Conservation (phyloP, 129 eudicot species). For the Erigeron canadensis region DNA sequence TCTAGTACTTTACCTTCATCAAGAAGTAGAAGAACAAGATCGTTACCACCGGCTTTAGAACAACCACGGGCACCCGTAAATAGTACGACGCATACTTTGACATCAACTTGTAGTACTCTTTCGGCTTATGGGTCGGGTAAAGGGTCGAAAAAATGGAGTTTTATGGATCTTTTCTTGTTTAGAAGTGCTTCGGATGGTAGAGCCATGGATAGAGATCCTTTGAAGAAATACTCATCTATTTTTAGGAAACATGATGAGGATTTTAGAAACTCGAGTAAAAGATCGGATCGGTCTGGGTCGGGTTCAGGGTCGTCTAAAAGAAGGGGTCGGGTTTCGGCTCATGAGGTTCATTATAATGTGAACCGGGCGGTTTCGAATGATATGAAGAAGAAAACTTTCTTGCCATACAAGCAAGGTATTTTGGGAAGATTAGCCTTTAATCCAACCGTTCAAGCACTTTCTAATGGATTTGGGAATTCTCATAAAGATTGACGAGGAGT, state of each 20-base stretch:
- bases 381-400: constrained; percentile 77
- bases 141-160: constrained; percentile 58
- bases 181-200: constrained; percentile 93
- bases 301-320: constrained; percentile 42
- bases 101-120: constrained; percentile 21
- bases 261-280: constrained; percentile 33
- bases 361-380: constrained; percentile 77
- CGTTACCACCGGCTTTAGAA: constrained; percentile 66
- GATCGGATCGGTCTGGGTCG: constrained; percentile 34
- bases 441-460: constrained; percentile 69
- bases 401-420: constrained; percentile 93
- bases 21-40: constrained; percentile 60
- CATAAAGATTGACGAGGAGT: constrained; percentile 15
- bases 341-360: constrained; percentile 79
- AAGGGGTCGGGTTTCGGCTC: constrained; percentile 70
- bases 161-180: constrained; percentile 75
- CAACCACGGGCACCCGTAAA: constrained; percentile 40
- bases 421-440: constrained; percentile 68
- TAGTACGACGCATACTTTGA: neutral
- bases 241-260: constrained; percentile 45
- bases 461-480: constrained; percentile 74
- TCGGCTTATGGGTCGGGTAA: constrained; percentile 33
- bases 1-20: constrained; percentile 41
- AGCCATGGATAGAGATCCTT: constrained; percentile 68
- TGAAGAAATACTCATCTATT: constrained; percentile 55